phyloP scores from a whole-genome alignment of 2,329 filamentous ascomycete genomes.

The Talaromyces amestolkiae region DNA sequence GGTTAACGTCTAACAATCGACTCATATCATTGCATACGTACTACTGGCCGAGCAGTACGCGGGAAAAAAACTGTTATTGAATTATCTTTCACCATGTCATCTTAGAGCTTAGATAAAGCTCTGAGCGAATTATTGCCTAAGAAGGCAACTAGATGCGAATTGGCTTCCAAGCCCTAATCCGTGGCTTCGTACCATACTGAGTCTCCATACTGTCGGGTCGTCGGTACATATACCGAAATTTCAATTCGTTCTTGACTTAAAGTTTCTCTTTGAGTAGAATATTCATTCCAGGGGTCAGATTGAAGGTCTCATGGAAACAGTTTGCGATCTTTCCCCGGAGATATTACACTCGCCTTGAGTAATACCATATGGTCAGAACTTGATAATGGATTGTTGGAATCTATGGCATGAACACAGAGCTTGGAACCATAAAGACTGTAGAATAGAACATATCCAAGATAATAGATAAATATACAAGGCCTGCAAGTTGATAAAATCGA shows the following conservation, averaged over 20 bases:
- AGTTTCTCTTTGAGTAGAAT: background rate
- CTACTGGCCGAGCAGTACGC: background rate
- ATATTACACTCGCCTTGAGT: background rate
- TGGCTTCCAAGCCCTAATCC: background rate
- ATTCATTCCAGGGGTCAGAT: background rate
- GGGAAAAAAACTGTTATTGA: background rate
- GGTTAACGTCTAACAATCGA: background rate
- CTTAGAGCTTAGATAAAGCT: background rate
- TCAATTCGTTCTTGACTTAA: background rate
- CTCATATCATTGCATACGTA: background rate
- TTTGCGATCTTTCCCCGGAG: background rate
- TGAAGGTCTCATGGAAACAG: background rate
- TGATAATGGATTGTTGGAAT: background rate
- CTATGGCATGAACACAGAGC: background rate
- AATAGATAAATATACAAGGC: background rate
- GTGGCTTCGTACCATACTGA: background rate
- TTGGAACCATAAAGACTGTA: background rate
- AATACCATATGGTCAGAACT: background rate
- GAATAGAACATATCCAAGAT: background rate
- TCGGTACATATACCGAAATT: background rate
- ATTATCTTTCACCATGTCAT: background rate
- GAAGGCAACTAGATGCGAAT: background rate
- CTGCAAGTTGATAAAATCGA: background rate
- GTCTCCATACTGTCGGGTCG: background rate
- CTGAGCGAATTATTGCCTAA: background rate